A percentile compares a stretch with the other conserved stretches of the same genome.
These are phyloP conservation scores for Gracilaria domingensis DNA, from an alignment of 23 red algal genomes.

Conservation along the genomic window DNA sequence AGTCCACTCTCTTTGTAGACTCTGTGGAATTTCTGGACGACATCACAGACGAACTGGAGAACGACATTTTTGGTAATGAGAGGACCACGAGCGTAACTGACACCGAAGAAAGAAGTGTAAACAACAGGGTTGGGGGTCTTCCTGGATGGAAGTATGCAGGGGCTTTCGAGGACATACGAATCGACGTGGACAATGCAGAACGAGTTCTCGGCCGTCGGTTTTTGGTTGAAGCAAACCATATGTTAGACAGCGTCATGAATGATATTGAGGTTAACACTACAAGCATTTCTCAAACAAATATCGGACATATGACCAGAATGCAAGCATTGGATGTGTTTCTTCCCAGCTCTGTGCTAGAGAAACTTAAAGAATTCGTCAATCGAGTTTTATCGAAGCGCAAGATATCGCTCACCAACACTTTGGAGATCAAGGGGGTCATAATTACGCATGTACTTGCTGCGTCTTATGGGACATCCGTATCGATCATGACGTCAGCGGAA, in stretches of 20 bases:
- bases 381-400: constrained; percentile 8
- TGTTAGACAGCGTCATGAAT: constrained; percentile 4
- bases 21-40: constrained; percentile 14
- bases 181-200: constrained; percentile 35
- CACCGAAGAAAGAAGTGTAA: neutral
- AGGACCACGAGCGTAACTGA: constrained; percentile 7
- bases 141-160: constrained; percentile 39
- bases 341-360: neutral
- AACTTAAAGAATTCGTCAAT: constrained; percentile 4
- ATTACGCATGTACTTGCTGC: too few relatives aligned
- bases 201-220: neutral
- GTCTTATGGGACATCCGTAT: constrained; percentile 21
- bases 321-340: constrained; percentile 28
- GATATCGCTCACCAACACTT: neutral
- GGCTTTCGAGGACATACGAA: constrained; percentile 46
- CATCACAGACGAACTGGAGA: neutral
- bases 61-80: neutral
- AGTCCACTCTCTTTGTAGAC: constrained; percentile 26
- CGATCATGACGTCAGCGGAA: constrained; percentile 17
- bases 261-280: constrained; percentile 12
- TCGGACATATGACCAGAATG: neutral
- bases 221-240: constrained; percentile 14
- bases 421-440: constrained; percentile 12
- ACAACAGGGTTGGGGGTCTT: constrained; percentile 10
- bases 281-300: neutral